Base-by-base conservation (phyloP, 352 stramenopile species). In the Phytophthora tubulina region DNA sequence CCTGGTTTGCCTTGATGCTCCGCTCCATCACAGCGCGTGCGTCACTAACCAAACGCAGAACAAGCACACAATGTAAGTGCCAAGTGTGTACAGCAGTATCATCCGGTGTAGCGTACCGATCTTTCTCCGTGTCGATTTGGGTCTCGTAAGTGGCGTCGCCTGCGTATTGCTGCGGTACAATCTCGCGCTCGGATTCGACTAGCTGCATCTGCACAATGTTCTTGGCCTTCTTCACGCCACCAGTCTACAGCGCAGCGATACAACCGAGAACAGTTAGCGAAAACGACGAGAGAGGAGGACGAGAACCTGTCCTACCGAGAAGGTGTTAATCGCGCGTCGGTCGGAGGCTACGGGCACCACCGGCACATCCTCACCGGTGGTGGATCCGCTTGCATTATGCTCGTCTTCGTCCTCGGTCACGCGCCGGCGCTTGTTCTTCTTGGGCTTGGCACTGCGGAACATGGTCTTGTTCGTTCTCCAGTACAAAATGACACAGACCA, bases 61-160 rank as follows among this genome's bases (percentile, higher is more conserved):
- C 21, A 55, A 31, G 62, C 13, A 11, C 3, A 64, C 11, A 55
- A 9, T 21, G 21, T 48, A 15, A 38, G 35, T 36, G 45, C 64
- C 6, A 33, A 6, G 21, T 2, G 21, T 27, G 21, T 15, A 30
- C 32, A 35, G 27, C 35, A 15, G 35, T 39, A 39, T 39, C 11
- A 27, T 27, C 21, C 21, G 21, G 21, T 27, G 21, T 27, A 27
- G 21, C 21, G 21, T 72, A 90, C 86, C 85, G 74, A 70, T 95
- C 88, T 31, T 80, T 89, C 63, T 84, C 86, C 44, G 88, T 95
- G 72, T 95, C 88, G 48, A 95, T 95, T 72, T 95, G 85, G 13
- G 69, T 86, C 73, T 95, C 88, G 62, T 95, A 94, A 36, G 88
- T 95, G 55, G 88, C 88, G 49, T 93, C 88, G 13, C 88, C 88